Conservation (phyloP, 495 filamentous ascomycete genomes). For the Tuber brumale region DNA sequence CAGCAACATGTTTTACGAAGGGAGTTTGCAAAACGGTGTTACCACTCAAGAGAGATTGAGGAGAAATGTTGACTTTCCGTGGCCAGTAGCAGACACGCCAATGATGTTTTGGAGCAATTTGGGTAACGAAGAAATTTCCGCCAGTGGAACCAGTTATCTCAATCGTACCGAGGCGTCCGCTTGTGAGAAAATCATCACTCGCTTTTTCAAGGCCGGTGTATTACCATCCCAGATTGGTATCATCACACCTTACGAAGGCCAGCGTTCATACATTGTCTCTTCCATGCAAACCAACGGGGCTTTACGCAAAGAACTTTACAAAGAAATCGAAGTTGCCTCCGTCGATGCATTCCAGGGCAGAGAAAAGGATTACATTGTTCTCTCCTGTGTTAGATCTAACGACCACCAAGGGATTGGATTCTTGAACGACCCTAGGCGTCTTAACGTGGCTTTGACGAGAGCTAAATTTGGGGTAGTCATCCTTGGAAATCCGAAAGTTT, state of each 20-base stretch:
- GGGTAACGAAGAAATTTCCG: constrained; percentile 95
- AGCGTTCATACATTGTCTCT: constrained; percentile 95
- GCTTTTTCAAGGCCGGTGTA: constrained; percentile 99
- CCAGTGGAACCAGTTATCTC: constrained; percentile 94
- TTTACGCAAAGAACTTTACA: constrained; percentile 97
- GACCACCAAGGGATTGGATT: constrained; percentile 99
- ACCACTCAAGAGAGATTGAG: constrained; percentile 81
- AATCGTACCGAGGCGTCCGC: constrained; percentile 94
- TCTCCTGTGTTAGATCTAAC: constrained; percentile 97
- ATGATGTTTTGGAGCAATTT: constrained; percentile 99
- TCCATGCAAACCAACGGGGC: constrained; percentile 97
- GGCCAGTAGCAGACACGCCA: constrained; percentile 85
- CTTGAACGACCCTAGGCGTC: constrained; percentile 92
- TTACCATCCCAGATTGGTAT: constrained; percentile 88
- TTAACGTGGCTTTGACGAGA: constrained; percentile 97
- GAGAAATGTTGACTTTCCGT: constrained; percentile 94
- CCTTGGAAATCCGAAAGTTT: constrained; percentile 93
- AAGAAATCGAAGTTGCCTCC: constrained; percentile 96
- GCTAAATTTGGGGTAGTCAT: constrained; percentile 95
- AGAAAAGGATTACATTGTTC: constrained; percentile 98
- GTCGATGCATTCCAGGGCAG: constrained; percentile 98
- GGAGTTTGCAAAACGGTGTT: constrained; percentile 93
- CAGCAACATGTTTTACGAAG: constrained; percentile 99
- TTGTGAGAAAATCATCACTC: constrained; percentile 95
- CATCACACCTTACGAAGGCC: constrained; percentile 97